A percentile compares a stretch with the other conserved stretches of the same genome.
Conservation (phyloP, 306 rosid genomes). For the Gleditsia sinensis region DNA sequence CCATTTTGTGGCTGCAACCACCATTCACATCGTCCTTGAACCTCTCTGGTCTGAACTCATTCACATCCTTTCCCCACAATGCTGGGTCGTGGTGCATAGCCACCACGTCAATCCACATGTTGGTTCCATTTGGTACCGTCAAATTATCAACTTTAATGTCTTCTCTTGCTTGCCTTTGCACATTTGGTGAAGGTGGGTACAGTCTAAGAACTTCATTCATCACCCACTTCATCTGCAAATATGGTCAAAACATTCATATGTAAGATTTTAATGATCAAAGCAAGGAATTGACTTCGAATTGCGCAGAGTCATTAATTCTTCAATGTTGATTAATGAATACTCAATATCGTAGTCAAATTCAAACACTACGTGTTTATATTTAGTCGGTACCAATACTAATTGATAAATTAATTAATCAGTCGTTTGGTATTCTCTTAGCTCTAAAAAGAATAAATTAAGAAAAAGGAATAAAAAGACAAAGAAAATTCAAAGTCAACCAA, state of each 20-base stretch:
- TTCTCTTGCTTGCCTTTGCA: constrained; percentile 64
- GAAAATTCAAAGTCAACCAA: not conserved
- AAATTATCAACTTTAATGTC: constrained; percentile 48
- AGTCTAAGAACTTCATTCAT: constrained; percentile 63
- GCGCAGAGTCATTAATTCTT: not conserved
- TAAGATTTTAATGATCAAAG: not conserved
- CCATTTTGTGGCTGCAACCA: constrained; percentile 72
- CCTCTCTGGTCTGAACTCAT: constrained; percentile 64
- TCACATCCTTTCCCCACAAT: constrained; percentile 62
- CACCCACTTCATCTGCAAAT: constrained; percentile 70
- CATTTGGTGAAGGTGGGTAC: constrained; percentile 70
- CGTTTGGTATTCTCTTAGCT: no score
- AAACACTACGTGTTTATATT: not conserved
- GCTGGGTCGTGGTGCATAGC: constrained; percentile 58
- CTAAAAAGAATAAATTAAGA: no score
- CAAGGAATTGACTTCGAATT: not conserved
- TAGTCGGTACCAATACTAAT: not conserved
- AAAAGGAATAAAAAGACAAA: no score
- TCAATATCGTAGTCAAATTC: not conserved
- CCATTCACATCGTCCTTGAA: constrained; percentile 51
- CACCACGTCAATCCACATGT: constrained; percentile 64
- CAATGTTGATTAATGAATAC: not conserved
- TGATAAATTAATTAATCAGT: not conserved
- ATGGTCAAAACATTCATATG: not conserved
- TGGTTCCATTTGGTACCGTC: constrained; percentile 57